These are phyloP conservation scores for Cercospora brassicicola DNA, from an alignment of 2,329 filamentous ascomycete species.

Conservation along the genomic window DNA sequence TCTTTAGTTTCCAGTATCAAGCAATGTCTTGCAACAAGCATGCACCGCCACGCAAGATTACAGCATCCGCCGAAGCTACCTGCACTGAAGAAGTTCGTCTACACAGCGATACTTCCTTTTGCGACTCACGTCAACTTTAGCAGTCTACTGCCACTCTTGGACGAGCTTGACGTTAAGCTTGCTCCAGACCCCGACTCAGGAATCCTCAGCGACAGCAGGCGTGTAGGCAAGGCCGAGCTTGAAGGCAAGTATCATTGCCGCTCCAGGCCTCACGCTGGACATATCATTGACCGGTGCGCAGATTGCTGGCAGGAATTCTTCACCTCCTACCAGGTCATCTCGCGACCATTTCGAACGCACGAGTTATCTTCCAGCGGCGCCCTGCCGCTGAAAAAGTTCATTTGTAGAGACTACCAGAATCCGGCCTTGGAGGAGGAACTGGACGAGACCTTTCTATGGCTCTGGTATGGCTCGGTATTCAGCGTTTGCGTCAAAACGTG, in stretches of 20 bases:
- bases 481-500: not conserved
- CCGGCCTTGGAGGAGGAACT: conserved; percentile 29
- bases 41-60: not conserved
- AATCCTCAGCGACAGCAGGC: conserved; percentile 41
- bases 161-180: conserved; percentile 43
- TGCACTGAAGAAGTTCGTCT: conserved; percentile 26
- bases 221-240: conserved; percentile 46
- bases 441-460: conserved; percentile 8
- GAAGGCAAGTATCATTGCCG: conserved; percentile 12
- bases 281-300: not conserved
- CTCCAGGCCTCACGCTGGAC: not conserved
- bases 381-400: conserved; percentile 29
- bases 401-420: conserved; percentile 31
- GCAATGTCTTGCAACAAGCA: conserved; percentile 20
- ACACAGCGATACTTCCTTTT: conserved; percentile 41
- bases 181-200: conserved; percentile 45
- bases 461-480: not conserved
- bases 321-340: conserved; percentile 28
- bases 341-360: conserved; percentile 17
- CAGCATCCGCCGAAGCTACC: not conserved
- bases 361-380: conserved; percentile 15
- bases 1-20: conserved; percentile 36
- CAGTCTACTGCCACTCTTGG: conserved; percentile 29
- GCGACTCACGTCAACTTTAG: conserved; percentile 32
- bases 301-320: conserved; percentile 39